Evolutionary conservation across 2,329 filamentous ascomycete genomes (phyloP), one percentile per base, ranked within the genome.

Genomic region (Geosmithia flava): DNA sequence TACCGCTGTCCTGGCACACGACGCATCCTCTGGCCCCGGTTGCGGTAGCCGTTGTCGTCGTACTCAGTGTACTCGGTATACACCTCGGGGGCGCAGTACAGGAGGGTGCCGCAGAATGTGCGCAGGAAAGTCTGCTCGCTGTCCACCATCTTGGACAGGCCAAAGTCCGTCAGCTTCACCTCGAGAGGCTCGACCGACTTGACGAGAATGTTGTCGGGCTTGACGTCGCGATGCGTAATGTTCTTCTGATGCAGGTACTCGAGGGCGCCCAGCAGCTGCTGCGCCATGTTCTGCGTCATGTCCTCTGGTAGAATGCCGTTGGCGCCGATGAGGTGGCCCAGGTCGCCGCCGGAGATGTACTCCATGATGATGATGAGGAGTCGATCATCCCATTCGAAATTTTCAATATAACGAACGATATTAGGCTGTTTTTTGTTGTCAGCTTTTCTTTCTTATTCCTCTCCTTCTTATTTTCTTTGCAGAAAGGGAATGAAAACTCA

Each of bases 341-440:
- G 69, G 61, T 98, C 91, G 43, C 93, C 93, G 29, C 78, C 76
- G 7, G 81, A 77, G 15, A 97, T 80, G 55, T 78, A 95, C 59
- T 98, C 93, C 93, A 98, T 98, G 62, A 95, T 85, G 61, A 97
- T 91, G 63, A 98, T 95, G 61, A 96, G 90, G 4, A 96, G 74
- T 60, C 89, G 73, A 40, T 86, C 74, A 43, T 82, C 79, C 70
- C 86, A 83, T 54, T 95, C 89, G 54, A 93, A 78, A 59, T 93
- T 87, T 56, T 95, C 89, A 48, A 94, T 80, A 59, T 93, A 98
- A 53, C 86, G 80, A 42, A 98, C 91, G 56, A 98, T 90, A 57
- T 97, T 91, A 2, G 81, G 78, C 83, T 88, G 27, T 20, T 42
- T 7, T 7, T 16, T 42, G 10, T 3, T 42, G 17, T n/a, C 7